Evolutionary conservation across 805 yeast genomes (phyloP).

Genomic region (Starmerella etchellsii): DNA sequence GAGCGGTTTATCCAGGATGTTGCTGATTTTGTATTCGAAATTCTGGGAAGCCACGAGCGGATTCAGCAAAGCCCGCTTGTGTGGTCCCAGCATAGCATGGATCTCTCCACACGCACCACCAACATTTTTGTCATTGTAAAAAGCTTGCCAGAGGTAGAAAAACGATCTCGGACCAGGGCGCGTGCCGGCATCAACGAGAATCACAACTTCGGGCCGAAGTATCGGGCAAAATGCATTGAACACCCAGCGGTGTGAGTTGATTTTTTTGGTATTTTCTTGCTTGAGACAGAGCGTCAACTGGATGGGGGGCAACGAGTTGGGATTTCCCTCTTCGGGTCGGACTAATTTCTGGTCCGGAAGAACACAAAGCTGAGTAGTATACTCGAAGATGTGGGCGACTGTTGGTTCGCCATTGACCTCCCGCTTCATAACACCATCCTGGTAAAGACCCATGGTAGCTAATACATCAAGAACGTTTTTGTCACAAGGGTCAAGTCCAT

Average conservation of each 20-base stretch:
- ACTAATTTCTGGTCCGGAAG: constrained; percentile 35
- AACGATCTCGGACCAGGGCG: constrained; percentile 46
- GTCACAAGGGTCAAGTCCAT: constrained; percentile 54
- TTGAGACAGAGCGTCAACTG: constrained; percentile 50
- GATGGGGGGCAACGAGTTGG: constrained; percentile 40
- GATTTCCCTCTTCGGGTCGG: constrained; percentile 42
- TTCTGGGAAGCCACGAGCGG: constrained; percentile 56
- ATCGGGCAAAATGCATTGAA: constrained; percentile 51
- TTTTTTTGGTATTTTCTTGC: constrained; percentile 50
- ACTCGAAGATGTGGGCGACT: constrained; percentile 53
- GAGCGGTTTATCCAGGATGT: constrained; percentile 53
- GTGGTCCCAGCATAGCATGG: constrained; percentile 43
- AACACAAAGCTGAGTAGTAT: constrained; percentile 42
- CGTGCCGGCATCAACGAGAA: constrained; percentile 53
- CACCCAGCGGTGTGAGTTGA: constrained; percentile 58
- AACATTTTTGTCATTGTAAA: constrained; percentile 42
- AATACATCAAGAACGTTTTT: constrained; percentile 48
- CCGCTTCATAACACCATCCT: constrained; percentile 51
- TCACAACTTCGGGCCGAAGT: constrained; percentile 44
- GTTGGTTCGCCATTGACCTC: constrained; percentile 47
- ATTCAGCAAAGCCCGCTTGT: constrained; percentile 33
- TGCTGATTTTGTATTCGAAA: constrained; percentile 55
- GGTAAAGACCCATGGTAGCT: constrained; percentile 54
- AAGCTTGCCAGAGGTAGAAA: constrained; percentile 50
- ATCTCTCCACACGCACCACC: constrained; percentile 69